A percentile compares a stretch with the other conserved stretches of the same genome.
Conservation (phyloP, 1,284 basidiomycete genomes). For the Moniliophthora roreri region DNA sequence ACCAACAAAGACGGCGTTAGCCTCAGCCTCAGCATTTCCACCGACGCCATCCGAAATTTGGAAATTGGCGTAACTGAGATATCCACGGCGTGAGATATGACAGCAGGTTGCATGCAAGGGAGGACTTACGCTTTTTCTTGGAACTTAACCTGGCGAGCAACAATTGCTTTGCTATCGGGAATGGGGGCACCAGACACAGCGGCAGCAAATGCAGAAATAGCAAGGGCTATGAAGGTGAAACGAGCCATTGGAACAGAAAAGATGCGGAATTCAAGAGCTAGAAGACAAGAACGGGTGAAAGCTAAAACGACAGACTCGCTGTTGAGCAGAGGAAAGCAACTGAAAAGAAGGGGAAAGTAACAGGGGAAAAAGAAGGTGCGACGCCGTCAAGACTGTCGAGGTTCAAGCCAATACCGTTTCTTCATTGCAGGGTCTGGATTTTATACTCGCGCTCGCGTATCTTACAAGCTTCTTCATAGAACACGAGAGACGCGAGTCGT, state of each 20-base stretch:
- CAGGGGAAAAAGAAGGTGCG: conserved; percentile 12
- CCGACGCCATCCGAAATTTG: conserved; percentile 46
- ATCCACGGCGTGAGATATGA: background rate
- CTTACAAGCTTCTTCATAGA: background rate
- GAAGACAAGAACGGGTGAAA: conserved; percentile 10
- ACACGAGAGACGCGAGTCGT: too few species aligned
- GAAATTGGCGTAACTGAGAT: conserved; percentile 38
- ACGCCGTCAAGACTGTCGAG: conserved; percentile 21
- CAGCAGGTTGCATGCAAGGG: background rate
- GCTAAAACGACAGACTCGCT: conserved; percentile 18
- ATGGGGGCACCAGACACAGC: conserved; percentile 22
- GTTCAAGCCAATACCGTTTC: conserved; percentile 12
- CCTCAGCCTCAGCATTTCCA: conserved; percentile 40
- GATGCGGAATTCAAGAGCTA: conserved; percentile 3
- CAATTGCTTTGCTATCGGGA: conserved; percentile 12
- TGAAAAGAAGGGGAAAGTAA: conserved; percentile 9
- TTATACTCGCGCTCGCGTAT: conserved; percentile 6
- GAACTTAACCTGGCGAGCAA: conserved; percentile 14
- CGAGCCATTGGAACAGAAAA: conserved; percentile 20
- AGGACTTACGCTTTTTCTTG: conserved; percentile 23
- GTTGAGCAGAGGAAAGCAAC: conserved; percentile 7
- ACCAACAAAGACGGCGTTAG: conserved; percentile 41
- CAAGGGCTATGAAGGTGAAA: conserved; percentile 24
- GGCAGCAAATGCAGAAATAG: conserved; percentile 20
- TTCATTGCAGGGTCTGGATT: conserved; percentile 2